These are phyloP conservation scores for Lathyrus sativus DNA, from an alignment of 306 rosid genomes.

Conservation along the genomic window DNA sequence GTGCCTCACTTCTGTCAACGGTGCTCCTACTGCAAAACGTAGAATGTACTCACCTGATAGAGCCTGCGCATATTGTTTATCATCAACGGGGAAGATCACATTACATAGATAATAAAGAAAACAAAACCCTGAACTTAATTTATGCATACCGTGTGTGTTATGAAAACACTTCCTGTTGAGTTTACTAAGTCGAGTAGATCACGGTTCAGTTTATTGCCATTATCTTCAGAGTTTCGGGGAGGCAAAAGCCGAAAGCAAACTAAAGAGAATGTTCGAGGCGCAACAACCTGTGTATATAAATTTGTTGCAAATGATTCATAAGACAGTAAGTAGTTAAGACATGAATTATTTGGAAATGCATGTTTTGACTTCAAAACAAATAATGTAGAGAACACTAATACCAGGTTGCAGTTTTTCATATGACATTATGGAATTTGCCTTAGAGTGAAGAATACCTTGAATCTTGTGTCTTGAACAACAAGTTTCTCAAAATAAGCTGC, in stretches of 20 bases:
- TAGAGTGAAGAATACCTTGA: constrained; percentile 61
- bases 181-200: constrained; percentile 70
- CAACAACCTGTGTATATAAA: constrained; percentile 54
- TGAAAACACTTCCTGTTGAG: constrained; percentile 70
- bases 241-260: constrained; percentile 86
- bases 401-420: neutral
- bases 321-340: neutral
- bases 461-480: constrained; percentile 70
- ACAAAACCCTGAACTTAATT: neutral
- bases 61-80: constrained; percentile 59
- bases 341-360: constrained; percentile 25
- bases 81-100: constrained; percentile 26
- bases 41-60: constrained; percentile 72
- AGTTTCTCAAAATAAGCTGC: constrained; percentile 72
- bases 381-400: constrained; percentile 12
- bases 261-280: constrained; percentile 74
- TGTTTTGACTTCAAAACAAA: constrained; percentile 17
- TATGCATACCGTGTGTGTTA: constrained; percentile 82
- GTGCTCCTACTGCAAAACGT: constrained; percentile 90
- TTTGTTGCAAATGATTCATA: constrained; percentile 25
- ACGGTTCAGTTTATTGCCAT: constrained; percentile 59
- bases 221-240: constrained; percentile 47
- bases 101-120: neutral
- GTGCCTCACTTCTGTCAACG: constrained; percentile 85
- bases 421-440: constrained; percentile 4